Evolutionary conservation across 1,139 yeast species (phyloP).

Genomic region (Wickerhamomyces sp.): DNA sequence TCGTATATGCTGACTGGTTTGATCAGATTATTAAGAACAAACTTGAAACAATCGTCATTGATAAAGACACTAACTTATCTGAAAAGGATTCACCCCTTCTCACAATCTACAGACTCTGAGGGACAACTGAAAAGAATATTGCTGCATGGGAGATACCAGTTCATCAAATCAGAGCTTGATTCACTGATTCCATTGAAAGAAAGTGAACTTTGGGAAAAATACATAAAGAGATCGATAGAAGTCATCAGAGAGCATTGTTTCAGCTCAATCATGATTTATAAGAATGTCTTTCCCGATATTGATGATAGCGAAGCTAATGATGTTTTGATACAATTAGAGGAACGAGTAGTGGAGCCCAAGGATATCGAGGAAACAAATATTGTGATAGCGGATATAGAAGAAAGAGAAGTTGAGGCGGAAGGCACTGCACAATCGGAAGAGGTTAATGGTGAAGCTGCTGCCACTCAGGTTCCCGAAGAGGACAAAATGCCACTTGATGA

Average conservation of each 20-base stretch:
- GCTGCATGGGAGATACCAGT: conserved; percentile 53
- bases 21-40: conserved; percentile 64
- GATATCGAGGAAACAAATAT: background rate
- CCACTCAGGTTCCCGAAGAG: conserved; percentile 24
- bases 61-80: conserved; percentile 76
- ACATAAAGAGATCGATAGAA: conserved; percentile 75
- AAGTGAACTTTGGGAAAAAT: conserved; percentile 46
- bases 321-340: conserved; percentile 11
- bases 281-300: conserved; percentile 50
- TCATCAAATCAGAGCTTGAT: conserved; percentile 53
- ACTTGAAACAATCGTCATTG: conserved; percentile 70
- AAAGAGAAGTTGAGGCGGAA: background rate
- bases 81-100: conserved; percentile 54
- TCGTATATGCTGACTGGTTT: conserved; percentile 63
- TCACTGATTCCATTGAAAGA: conserved; percentile 50
- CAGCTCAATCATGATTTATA: conserved; percentile 62
- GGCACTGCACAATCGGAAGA: conserved; percentile 8
- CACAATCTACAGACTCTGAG: conserved; percentile 24
- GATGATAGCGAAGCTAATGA: conserved; percentile 23
- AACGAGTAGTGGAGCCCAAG: background rate
- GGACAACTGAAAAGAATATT: conserved; percentile 40
- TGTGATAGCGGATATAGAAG: conserved; percentile 1
- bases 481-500: conserved; percentile 5
- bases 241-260: conserved; percentile 78
- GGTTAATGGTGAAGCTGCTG: conserved; percentile 18